These are phyloP conservation scores for Coniochaeta sp. DNA, from an alignment of 2,329 filamentous ascomycete genomes.

Conservation along the genomic window DNA sequence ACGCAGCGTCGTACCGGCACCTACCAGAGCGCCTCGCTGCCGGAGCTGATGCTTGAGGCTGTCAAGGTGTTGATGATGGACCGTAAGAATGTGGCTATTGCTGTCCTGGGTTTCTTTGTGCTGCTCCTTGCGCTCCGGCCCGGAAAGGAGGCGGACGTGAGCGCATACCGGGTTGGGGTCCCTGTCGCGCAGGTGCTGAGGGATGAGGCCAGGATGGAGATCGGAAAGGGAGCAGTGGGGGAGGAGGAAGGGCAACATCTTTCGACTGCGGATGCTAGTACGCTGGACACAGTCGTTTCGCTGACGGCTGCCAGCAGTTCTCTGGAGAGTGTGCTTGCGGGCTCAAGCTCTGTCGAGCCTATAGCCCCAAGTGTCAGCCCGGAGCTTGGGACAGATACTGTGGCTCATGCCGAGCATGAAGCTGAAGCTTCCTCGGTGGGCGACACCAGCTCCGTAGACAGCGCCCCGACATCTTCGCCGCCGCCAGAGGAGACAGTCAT, in stretches of 20 bases:
- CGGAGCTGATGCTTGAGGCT: constrained; percentile 46
- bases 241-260: not conserved
- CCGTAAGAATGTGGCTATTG: constrained; percentile 52
- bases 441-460: constrained; percentile 6
- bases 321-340: not conserved
- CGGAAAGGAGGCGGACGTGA: constrained; percentile 10
- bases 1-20: constrained; percentile 2
- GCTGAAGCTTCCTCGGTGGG: not conserved
- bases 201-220: not conserved
- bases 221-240: not conserved
- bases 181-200: not conserved
- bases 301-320: not conserved
- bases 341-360: not conserved
- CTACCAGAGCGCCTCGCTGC: constrained; percentile 39
- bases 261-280: not conserved
- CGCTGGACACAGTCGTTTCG: not conserved
- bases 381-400: not conserved
- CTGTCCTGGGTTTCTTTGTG: constrained; percentile 44
- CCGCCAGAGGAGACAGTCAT: constrained; percentile 10
- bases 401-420: not conserved
- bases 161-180: not conserved
- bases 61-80: constrained; percentile 47
- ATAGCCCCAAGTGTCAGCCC: not conserved
- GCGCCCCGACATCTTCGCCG: not conserved
- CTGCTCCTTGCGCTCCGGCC: constrained; percentile 37